Conservation (phyloP, 23 red algal species). For the Gracilaria domingensis region DNA sequence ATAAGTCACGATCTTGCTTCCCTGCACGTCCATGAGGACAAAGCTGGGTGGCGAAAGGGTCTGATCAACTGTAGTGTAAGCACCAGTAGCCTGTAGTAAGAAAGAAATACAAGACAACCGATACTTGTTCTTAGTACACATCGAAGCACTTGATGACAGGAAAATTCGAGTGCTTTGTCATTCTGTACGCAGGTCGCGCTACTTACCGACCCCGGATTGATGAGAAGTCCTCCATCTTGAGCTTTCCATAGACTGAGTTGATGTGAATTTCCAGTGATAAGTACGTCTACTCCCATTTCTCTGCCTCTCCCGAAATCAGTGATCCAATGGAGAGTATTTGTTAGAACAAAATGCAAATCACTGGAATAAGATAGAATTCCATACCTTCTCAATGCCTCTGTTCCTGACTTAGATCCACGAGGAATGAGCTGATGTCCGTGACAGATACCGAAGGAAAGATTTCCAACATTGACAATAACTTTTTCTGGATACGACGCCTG, state of each 20-base stretch:
- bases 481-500: constrained; percentile 64
- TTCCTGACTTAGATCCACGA: constrained; percentile 14
- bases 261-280: constrained; percentile 69
- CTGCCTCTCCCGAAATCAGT: constrained; percentile 4
- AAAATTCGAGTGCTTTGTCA: background rate
- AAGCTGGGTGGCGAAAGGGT: constrained; percentile 62
- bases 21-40: constrained; percentile 83
- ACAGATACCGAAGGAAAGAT: constrained; percentile 66
- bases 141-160: background rate
- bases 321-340: background rate
- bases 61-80: constrained; percentile 42
- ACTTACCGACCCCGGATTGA: constrained; percentile 72
- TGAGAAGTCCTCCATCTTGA: constrained; percentile 64
- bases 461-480: constrained; percentile 69
- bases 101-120: background rate
- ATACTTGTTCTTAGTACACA: background rate
- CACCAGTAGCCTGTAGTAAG: constrained; percentile 50
- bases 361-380: background rate
- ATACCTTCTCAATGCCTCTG: constrained; percentile 59
- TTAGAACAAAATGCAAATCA: constrained; percentile 15
- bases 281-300: constrained; percentile 83
- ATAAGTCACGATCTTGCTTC: constrained; percentile 70
- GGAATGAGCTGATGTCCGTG: constrained; percentile 79
- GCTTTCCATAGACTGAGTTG: constrained; percentile 45
- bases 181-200: background rate